These are phyloP conservation scores for Scheffersomyces illinoinensis DNA, from an alignment of 1,139 yeast species.

Conservation along the genomic window DNA sequence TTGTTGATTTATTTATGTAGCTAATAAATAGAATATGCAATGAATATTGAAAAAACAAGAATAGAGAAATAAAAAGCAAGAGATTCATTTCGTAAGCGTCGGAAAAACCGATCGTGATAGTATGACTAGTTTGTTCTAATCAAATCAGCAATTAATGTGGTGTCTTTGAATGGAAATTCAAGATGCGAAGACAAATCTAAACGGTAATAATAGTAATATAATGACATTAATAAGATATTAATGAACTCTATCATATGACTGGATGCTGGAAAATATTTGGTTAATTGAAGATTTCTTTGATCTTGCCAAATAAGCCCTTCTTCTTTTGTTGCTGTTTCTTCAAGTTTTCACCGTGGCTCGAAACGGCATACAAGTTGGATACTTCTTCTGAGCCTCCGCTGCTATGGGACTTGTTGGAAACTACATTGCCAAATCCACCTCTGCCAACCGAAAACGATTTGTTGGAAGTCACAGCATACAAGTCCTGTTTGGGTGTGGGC, in stretches of 20 bases:
- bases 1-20: neutral
- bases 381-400: constrained; percentile 9
- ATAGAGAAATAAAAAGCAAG: neutral
- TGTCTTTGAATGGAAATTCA: neutral
- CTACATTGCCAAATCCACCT: constrained; percentile 54
- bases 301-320: constrained; percentile 32
- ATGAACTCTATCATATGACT: neutral
- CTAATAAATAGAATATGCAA: constrained; percentile 1
- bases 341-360: constrained; percentile 15
- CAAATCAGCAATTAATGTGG: neutral
- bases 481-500: constrained; percentile 21
- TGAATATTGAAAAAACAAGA: neutral
- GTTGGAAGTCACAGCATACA: constrained; percentile 38
- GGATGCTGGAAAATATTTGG: neutral
- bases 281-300: constrained; percentile 29
- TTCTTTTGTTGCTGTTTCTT: constrained; percentile 15
- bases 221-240: neutral
- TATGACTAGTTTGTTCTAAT: neutral
- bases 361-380: constrained; percentile 15
- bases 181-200: neutral
- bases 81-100: neutral
- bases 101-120: neutral
- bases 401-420: constrained; percentile 18
- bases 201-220: neutral
- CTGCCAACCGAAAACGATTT: constrained; percentile 45